phyloP scores from a whole-genome alignment of 805 yeast species.

The Suhomyces vadensis region DNA sequence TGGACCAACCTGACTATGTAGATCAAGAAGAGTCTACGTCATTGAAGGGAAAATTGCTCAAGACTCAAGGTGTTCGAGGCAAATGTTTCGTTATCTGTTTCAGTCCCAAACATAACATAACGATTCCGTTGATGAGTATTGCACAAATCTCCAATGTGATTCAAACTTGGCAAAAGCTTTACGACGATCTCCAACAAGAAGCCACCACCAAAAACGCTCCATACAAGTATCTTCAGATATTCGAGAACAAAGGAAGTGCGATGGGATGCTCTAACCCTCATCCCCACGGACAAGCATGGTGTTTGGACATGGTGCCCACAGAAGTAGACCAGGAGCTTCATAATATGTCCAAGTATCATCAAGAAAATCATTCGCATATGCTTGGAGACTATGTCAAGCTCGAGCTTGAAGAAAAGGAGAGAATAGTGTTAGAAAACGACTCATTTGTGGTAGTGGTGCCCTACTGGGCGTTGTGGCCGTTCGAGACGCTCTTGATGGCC shows the following conservation, averaged over 20 bases:
- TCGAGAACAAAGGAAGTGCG: constrained; percentile 75
- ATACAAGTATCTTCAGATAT: constrained; percentile 63
- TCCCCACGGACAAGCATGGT: constrained; percentile 85
- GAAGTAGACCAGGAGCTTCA: constrained; percentile 62
- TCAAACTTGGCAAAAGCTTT: constrained; percentile 59
- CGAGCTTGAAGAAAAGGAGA: constrained; percentile 50
- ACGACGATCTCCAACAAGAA: constrained; percentile 43
- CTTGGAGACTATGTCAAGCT: constrained; percentile 62
- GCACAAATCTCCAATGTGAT: constrained; percentile 51
- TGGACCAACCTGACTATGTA: constrained; percentile 51
- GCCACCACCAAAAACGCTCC: constrained; percentile 41
- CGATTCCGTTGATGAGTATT: constrained; percentile 60
- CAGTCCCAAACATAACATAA: constrained; percentile 65
- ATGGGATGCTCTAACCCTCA: constrained; percentile 86
- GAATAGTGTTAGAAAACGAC: constrained; percentile 61
- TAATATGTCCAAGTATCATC: constrained; percentile 49
- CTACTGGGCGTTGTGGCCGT: constrained; percentile 85
- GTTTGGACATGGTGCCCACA: constrained; percentile 61
- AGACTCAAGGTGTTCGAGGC: constrained; percentile 62
- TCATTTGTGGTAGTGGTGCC: constrained; percentile 70
- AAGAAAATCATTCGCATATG: constrained; percentile 45
- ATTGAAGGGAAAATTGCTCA: constrained; percentile 47
- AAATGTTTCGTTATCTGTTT: constrained; percentile 72
- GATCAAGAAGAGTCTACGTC: constrained; percentile 16
- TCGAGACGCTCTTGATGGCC: constrained; percentile 66